These are phyloP conservation scores for Phialocephala subalpina DNA, from an alignment of 2,329 filamentous ascomycete genomes.

Conservation along the genomic window DNA sequence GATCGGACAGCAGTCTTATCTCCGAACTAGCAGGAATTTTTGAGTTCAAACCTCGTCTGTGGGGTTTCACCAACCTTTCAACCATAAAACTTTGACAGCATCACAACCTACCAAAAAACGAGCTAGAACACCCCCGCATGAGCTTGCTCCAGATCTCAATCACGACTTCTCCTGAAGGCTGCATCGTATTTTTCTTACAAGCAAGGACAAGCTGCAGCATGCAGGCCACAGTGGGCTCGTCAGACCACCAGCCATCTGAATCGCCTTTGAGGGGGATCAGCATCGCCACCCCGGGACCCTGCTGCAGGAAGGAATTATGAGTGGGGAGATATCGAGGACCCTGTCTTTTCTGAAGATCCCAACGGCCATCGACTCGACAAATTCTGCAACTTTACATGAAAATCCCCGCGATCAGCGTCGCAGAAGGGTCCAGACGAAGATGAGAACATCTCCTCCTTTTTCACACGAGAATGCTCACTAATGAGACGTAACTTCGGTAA, in stretches of 20 bases:
- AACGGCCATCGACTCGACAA: slow-evolving; percentile 19
- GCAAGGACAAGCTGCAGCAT: not conserved
- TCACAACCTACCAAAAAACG: not conserved
- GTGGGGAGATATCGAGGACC: slow-evolving; percentile 1
- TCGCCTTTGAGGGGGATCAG: not conserved
- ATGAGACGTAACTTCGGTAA: too few relatives aligned
- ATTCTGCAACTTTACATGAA: slow-evolving; percentile 22
- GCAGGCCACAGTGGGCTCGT: too few relatives aligned
- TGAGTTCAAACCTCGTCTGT: too few relatives aligned
- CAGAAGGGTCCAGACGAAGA: slow-evolving; percentile 10
- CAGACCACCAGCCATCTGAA: not conserved
- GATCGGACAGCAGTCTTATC: too few relatives aligned
- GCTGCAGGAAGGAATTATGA: not conserved
- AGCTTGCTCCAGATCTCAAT: not conserved
- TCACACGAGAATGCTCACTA: not conserved
- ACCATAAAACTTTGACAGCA: not conserved
- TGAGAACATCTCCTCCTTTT: slow-evolving; percentile 7
- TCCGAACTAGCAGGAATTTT: too few relatives aligned
- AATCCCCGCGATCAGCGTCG: slow-evolving; percentile 26
- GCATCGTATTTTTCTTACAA: not conserved
- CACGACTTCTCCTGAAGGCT: not conserved
- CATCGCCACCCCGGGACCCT: slow-evolving; percentile 1
- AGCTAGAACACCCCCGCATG: not conserved
- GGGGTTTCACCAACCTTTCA: not conserved
- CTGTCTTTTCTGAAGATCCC: slow-evolving; percentile 12